phyloP scores from a whole-genome alignment of 1,284 basidiomycete genomes.

The Gomphus sp. region DNA sequence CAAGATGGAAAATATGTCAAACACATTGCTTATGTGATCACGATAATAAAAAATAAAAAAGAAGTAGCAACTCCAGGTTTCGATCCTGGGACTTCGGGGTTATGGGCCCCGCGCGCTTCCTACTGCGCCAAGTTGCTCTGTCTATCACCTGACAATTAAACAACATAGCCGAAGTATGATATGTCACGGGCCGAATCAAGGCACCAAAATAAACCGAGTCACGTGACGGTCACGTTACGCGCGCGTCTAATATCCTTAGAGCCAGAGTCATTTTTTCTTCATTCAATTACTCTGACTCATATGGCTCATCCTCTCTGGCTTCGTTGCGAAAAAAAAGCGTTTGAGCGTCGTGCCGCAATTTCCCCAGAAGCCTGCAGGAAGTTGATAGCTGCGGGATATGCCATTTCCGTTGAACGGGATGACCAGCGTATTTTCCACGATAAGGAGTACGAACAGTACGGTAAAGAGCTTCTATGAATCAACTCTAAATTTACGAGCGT shows the following conservation, averaged over 20 bases:
- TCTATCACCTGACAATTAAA: background rate
- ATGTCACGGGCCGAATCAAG: too few relatives aligned
- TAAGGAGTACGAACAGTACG: conserved; percentile 86
- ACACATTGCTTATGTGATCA: background rate
- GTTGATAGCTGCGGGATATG: conserved; percentile 87
- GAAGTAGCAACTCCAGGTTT: conserved; percentile 12
- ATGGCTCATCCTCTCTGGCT: conserved; percentile 64
- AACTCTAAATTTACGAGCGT: conserved; percentile 2
- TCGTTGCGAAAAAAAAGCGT: conserved; percentile 91
- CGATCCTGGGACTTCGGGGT: conserved; percentile 13
- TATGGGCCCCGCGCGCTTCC: conserved; percentile 13
- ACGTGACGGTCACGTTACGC: too few relatives aligned
- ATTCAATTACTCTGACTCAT: background rate
- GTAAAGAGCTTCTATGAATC: conserved; percentile 14
- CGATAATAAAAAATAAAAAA: background rate
- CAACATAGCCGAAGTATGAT: background rate
- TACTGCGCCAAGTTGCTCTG: conserved; percentile 12
- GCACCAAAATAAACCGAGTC: too few relatives aligned
- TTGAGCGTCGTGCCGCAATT: conserved; percentile 89
- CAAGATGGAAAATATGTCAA: background rate
- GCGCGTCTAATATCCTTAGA: background rate
- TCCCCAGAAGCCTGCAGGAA: conserved; percentile 89
- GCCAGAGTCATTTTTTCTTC: background rate
- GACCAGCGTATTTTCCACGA: conserved; percentile 95
- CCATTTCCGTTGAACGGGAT: conserved; percentile 90